These are phyloP conservation scores for Arthromyces matolae DNA, from an alignment of 768 basidiomycete genomes.

Conservation along the genomic window DNA sequence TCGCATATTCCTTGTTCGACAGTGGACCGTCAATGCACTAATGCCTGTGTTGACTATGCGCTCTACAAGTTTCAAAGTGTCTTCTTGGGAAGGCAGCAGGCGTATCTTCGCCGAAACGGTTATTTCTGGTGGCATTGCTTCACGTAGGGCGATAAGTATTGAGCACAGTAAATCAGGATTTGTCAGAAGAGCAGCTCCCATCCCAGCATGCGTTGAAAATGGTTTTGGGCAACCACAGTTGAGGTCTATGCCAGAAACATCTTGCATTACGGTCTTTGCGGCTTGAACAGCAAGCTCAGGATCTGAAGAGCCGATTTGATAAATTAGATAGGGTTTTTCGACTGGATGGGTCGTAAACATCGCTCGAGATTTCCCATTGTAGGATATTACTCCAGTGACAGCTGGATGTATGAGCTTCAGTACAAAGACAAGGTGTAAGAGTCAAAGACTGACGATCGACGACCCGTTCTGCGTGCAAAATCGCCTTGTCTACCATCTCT, in stretches of 20 bases:
- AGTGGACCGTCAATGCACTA: constrained; percentile 89
- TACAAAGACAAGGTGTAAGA: background rate
- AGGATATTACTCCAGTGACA: constrained; percentile 81
- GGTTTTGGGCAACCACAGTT: constrained; percentile 98
- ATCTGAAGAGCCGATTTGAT: constrained; percentile 89
- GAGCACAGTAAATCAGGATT: constrained; percentile 89
- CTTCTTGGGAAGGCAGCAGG: constrained; percentile 78
- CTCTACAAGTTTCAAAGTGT: constrained; percentile 86
- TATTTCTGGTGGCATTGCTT: constrained; percentile 68
- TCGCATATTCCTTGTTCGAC: constrained; percentile 90
- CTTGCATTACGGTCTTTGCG: constrained; percentile 78
- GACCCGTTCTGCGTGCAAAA: constrained; percentile 75
- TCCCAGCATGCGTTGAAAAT: constrained; percentile 89
- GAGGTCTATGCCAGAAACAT: constrained; percentile 92
- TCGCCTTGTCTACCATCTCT: constrained; percentile 94
- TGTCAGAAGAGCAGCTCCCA: constrained; percentile 93
- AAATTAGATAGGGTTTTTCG: constrained; percentile 92
- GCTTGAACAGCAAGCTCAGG: constrained; percentile 92
- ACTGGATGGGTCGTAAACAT: constrained; percentile 92
- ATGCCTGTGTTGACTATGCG: constrained; percentile 86
- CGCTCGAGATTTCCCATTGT: constrained; percentile 76
- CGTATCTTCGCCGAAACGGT: constrained; percentile 95
- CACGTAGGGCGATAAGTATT: constrained; percentile 78
- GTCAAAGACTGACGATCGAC: constrained; percentile 70
- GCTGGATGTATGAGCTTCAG: constrained; percentile 40